A percentile compares a stretch with the other conserved stretches of the same genome.
Conservation (phyloP, 1,284 basidiomycete genomes). For the Papiliotrema laurentii region DNA sequence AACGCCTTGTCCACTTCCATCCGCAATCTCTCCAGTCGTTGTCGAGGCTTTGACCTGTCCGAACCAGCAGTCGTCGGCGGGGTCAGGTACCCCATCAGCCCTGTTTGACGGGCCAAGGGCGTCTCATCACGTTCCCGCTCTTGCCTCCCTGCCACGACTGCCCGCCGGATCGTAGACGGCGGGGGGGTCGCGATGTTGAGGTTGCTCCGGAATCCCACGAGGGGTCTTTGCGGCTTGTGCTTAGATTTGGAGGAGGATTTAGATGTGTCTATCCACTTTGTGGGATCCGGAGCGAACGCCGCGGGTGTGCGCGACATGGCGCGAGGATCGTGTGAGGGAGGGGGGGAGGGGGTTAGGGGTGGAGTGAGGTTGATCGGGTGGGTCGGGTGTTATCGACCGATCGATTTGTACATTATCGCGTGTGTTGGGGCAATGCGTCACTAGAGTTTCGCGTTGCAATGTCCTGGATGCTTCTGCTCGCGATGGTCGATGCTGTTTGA, state of each 20-base stretch:
- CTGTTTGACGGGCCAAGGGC: not conserved
- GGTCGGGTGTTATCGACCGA: too few relatives aligned
- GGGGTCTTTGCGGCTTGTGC: conserved; percentile 18
- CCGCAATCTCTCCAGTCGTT: not conserved
- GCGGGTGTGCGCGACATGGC: conserved; percentile 12
- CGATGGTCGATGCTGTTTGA: not conserved
- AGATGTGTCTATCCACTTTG: conserved; percentile 31
- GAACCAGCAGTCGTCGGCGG: conserved; percentile 13
- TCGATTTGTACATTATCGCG: too few relatives aligned
- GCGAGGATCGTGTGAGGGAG: not conserved
- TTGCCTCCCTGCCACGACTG: too few relatives aligned
- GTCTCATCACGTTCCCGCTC: not conserved
- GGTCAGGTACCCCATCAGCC: conserved; percentile 14
- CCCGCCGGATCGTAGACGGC: not conserved
- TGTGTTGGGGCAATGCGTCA: too few relatives aligned
- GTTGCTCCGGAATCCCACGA: conserved; percentile 16
- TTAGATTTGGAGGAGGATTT: conserved; percentile 5
- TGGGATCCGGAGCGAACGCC: conserved; percentile 26
- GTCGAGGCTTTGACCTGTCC: not conserved
- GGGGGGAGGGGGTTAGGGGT: not conserved
- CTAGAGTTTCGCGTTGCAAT: too few relatives aligned
- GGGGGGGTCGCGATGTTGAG: conserved; percentile 24
- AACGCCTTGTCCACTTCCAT: conserved; percentile 1
- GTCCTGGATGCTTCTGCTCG: too few relatives aligned
- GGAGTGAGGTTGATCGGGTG: too few relatives aligned